Evolutionary conservation across 306 rosid species (phyloP).

Genomic region (Nissolia schottii): DNA sequence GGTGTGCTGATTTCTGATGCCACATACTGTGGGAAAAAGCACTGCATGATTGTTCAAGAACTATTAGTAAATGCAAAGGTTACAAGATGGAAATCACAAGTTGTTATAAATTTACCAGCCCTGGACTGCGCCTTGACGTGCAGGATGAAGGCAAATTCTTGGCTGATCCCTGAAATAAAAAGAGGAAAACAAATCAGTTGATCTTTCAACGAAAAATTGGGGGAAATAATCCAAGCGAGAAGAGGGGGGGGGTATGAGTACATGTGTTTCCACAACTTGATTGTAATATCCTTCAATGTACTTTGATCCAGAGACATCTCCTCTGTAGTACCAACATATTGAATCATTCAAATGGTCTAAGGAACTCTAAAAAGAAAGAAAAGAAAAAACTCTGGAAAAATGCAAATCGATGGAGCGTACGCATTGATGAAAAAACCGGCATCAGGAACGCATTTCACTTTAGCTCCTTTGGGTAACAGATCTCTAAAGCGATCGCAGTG

Average conservation of each 20-base stretch:
- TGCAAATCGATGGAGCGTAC: slow-evolving; percentile 36
- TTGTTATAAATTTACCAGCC: slow-evolving; percentile 41
- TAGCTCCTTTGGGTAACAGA: slow-evolving; percentile 46
- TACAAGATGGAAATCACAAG: neutral
- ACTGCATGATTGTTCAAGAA: slow-evolving; percentile 46
- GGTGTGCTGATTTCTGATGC: slow-evolving; percentile 55
- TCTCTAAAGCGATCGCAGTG: slow-evolving; percentile 66
- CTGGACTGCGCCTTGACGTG: slow-evolving; percentile 58
- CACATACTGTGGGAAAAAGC: slow-evolving; percentile 83
- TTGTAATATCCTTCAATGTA: slow-evolving; percentile 43
- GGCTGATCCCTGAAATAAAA: slow-evolving; percentile 46
- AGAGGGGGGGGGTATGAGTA: slow-evolving; percentile 21
- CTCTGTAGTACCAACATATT: slow-evolving; percentile 34
- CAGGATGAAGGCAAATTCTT: slow-evolving; percentile 68
- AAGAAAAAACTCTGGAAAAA: neutral
- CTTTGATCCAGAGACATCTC: slow-evolving; percentile 59
- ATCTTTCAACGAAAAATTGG: neutral
- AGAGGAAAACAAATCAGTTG: neutral
- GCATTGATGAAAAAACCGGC: slow-evolving; percentile 77
- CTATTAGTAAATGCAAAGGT: neutral
- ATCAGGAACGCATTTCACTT: slow-evolving; percentile 75
- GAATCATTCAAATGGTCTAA: neutral
- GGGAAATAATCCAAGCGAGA: neutral
- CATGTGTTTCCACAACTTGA: slow-evolving; percentile 72
- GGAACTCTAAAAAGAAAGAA: neutral